Evolutionary conservation across 805 yeast genomes (phyloP).

Genomic region (Tetrapisispora namnaoensis): DNA sequence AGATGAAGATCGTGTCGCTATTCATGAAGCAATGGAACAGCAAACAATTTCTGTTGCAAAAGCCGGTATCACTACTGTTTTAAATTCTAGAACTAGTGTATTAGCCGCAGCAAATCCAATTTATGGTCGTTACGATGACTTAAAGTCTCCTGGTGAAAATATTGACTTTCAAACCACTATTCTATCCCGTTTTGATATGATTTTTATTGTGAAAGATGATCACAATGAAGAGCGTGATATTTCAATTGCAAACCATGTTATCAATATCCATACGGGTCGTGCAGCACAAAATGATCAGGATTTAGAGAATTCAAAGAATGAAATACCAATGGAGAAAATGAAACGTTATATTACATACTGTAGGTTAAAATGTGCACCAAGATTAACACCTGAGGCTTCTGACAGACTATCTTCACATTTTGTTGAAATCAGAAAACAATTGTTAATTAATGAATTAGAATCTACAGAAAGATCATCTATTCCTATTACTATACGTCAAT

Average conservation of each 20-base stretch:
- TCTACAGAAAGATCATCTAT: slow-evolving; percentile 87
- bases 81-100: slow-evolving; percentile 93
- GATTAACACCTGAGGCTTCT: slow-evolving; percentile 79
- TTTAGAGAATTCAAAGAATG: slow-evolving; percentile 54
- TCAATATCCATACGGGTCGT: slow-evolving; percentile 87
- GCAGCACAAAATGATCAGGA: slow-evolving; percentile 33
- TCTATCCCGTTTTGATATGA: slow-evolving; percentile 96
- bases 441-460: slow-evolving; percentile 69
- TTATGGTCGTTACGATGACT: slow-evolving; percentile 92
- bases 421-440: slow-evolving; percentile 77
- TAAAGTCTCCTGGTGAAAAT: slow-evolving; percentile 94
- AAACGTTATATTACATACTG: slow-evolving; percentile 87
- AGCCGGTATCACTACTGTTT: slow-evolving; percentile 95
- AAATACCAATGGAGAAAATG: slow-evolving; percentile 84
- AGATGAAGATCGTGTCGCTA: slow-evolving; percentile 97
- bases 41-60: slow-evolving; percentile 98
- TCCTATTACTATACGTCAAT: slow-evolving; percentile 94
- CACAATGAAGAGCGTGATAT: slow-evolving; percentile 80
- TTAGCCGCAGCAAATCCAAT: slow-evolving; percentile 97
- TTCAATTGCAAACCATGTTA: slow-evolving; percentile 87
- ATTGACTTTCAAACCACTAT: slow-evolving; percentile 96
- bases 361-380: slow-evolving; percentile 84
- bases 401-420: slow-evolving; percentile 87
- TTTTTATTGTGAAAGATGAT: slow-evolving; percentile 91
- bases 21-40: slow-evolving; percentile 99